Evolutionary conservation across 768 basidiomycete species (phyloP).

Genomic region (Scleroderma citrinum): DNA sequence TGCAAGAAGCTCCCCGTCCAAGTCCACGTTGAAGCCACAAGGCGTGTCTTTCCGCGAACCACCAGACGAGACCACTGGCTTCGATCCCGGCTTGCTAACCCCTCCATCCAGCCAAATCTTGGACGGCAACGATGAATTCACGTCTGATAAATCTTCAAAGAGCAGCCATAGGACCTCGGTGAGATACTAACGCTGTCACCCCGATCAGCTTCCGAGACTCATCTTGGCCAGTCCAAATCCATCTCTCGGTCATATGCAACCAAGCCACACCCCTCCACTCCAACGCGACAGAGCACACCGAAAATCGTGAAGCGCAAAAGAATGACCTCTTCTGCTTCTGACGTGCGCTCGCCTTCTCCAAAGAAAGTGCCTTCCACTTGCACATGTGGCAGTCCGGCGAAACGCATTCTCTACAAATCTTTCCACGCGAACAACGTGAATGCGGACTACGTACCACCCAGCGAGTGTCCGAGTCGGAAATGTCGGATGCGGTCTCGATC

Average conservation of each 20-base stretch:
- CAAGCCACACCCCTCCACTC: neutral
- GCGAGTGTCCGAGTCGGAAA: slow-evolving; percentile 21
- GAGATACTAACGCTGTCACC: neutral
- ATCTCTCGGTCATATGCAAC: neutral
- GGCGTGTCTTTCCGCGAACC: neutral
- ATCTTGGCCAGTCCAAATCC: neutral
- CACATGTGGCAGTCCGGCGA: slow-evolving; percentile 21
- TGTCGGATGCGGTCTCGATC: slow-evolving; percentile 33
- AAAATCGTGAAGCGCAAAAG: neutral
- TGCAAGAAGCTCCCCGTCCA: slow-evolving; percentile 2
- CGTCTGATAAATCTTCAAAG: slow-evolving; percentile 22
- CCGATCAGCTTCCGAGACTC: neutral
- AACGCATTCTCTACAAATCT: slow-evolving; percentile 27
- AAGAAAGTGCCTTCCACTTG: slow-evolving; percentile 16
- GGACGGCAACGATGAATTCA: slow-evolving; percentile 9
- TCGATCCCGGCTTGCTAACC: slow-evolving; percentile 18
- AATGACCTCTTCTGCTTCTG: neutral
- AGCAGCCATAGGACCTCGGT: neutral
- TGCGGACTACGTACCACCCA: slow-evolving; percentile 42
- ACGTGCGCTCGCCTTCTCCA: slow-evolving; percentile 15
- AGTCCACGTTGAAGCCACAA: neutral
- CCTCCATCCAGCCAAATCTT: slow-evolving; percentile 20
- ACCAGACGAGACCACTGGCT: neutral
- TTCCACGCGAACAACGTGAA: slow-evolving; percentile 45
- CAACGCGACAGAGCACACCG: neutral